A percentile compares a stretch with the other conserved stretches of the same genome.
These are phyloP conservation scores for Asclepias syriaca DNA, from an alignment of 257 asterid genomes.

Conservation along the genomic window DNA sequence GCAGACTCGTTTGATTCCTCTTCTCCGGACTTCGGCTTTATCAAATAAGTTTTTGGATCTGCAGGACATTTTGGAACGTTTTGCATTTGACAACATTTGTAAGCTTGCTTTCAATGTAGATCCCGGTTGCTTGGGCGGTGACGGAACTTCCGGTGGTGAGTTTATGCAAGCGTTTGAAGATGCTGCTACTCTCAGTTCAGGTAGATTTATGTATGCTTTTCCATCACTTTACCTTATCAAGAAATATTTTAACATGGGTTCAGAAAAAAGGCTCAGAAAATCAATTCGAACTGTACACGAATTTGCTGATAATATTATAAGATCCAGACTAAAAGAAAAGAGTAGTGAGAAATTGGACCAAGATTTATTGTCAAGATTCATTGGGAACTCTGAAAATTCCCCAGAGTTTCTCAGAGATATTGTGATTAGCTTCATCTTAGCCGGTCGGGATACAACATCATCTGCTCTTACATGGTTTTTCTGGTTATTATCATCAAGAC, in stretches of 20 bases:
- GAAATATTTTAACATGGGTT: slow-evolving; percentile 51
- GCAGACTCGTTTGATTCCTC: slow-evolving; percentile 46
- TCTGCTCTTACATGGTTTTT: slow-evolving; percentile 86
- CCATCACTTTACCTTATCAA: slow-evolving; percentile 37
- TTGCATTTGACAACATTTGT: slow-evolving; percentile 78
- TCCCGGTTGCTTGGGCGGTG: slow-evolving; percentile 70
- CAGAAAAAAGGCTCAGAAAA: slow-evolving; percentile 46
- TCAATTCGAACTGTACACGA: slow-evolving; percentile 56
- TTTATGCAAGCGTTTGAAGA: slow-evolving; percentile 84
- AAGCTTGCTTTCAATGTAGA: slow-evolving; percentile 71
- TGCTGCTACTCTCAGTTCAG: slow-evolving; percentile 68
- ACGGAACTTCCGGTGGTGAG: slow-evolving; percentile 45
- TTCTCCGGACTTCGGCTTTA: slow-evolving; percentile 35
- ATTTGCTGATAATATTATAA: slow-evolving; percentile 65
- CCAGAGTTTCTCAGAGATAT: slow-evolving; percentile 61
- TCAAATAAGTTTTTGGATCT: slow-evolving; percentile 35
- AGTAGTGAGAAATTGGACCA: slow-evolving; percentile 39
- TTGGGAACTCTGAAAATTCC: slow-evolving; percentile 42
- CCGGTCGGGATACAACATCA: slow-evolving; percentile 90
- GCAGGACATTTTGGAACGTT: slow-evolving; percentile 70
- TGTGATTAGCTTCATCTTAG: slow-evolving; percentile 78
- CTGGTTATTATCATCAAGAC: slow-evolving; percentile 58
- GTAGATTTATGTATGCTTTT: slow-evolving; percentile 65
- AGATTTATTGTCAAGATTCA: slow-evolving; percentile 72
- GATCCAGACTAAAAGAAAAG: slow-evolving; percentile 43